Percentiles rank a stretch among this genome's conserved stretches.
These are phyloP conservation scores for Candida buenavistaensis DNA, from an alignment of 1,139 yeast species.

Conservation along the genomic window DNA sequence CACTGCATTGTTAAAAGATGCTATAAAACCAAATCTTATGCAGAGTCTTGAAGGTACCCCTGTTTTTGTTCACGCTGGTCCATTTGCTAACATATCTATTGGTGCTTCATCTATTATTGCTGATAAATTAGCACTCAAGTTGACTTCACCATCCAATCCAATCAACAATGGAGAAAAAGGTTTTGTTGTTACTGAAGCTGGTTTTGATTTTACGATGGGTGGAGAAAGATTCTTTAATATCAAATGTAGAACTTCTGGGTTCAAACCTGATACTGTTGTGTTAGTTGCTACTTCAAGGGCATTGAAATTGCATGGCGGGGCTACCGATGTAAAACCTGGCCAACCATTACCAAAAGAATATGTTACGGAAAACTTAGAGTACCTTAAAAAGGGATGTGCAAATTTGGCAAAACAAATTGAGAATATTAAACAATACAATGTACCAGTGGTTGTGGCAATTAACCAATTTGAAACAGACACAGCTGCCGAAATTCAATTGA, in stretches of 20 bases:
- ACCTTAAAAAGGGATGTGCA: conserved; percentile 64
- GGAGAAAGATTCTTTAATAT: conserved; percentile 83
- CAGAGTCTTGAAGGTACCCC: conserved; percentile 86
- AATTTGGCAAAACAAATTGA: conserved; percentile 75
- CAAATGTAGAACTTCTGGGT: conserved; percentile 75
- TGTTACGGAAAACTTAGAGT: conserved; percentile 63
- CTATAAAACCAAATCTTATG: conserved; percentile 83
- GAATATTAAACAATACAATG: conserved; percentile 68
- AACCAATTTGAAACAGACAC: conserved; percentile 75
- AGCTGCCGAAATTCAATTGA: conserved; percentile 62
- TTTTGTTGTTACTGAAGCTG: conserved; percentile 81
- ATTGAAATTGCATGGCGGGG: conserved; percentile 80
- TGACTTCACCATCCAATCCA: conserved; percentile 51
- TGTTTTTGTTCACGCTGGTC: conserved; percentile 83
- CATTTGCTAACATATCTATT: conserved; percentile 81
- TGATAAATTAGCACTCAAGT: conserved; percentile 69
- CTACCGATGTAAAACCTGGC: conserved; percentile 82
- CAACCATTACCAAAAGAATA: conserved; percentile 70
- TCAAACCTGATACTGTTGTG: conserved; percentile 71
- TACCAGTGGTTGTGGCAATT: conserved; percentile 79
- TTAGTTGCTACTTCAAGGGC: conserved; percentile 82
- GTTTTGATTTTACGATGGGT: conserved; percentile 87
- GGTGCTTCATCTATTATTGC: conserved; percentile 85
- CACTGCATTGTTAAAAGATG: conserved; percentile 75
- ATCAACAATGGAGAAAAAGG: conserved; percentile 50